Base-by-base conservation (phyloP, 805 yeast genomes). In the Wickerhamiella hasegawae region DNA sequence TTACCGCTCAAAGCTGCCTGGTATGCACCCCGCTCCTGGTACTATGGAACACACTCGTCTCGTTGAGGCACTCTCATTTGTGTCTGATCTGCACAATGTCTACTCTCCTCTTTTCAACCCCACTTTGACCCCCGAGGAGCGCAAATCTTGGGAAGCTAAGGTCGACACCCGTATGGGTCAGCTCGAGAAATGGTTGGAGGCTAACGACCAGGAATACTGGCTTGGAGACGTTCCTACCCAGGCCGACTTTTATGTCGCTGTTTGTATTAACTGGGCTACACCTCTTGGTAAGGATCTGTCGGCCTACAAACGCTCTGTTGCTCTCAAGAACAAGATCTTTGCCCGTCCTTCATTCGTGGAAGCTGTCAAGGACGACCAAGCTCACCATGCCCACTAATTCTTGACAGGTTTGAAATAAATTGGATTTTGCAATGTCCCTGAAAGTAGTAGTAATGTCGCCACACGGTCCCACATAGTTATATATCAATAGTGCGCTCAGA, bases 281-380 rank as follows among this genome's bases (percentile, higher is more conserved):
- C 3, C 9, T 12, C 18, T 16, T n/a, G 12, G 22, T 11, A 8
- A 24, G 14, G 38, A 31, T 36, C 16, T 37, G 16, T 17, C 26
- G 15, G 31, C 22, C 9, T 40, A 33, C 34, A 29, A 33, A 25
- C 26, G 28, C 20, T 29, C 29, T 21, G 18, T 17, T 12, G 31
- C 25, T 15, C 36, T 38, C 15, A 26, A 37, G 22, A 22, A 40
- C 36, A 31, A 32, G 23, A 33, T 40, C 11, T 34, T 25, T 12
- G 22, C 31, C 17, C 31, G 14, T 9, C 31, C 34, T n/a, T 27
- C 28, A 19, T 24, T 27, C 18, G 16, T 24, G 33, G 25, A 37
- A 35, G 40, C 40, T 31, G 28, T 33, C 23, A 29, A 40, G 38
- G 42, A 39, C 32, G 37, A 39, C n/a, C n/a, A n/a, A n/a, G n/a